A percentile compares a stretch with the other conserved stretches of the same genome.
These are phyloP conservation scores for Scedosporium aurantiacum DNA, from an alignment of 2,329 filamentous ascomycete species.

Conservation along the genomic window DNA sequence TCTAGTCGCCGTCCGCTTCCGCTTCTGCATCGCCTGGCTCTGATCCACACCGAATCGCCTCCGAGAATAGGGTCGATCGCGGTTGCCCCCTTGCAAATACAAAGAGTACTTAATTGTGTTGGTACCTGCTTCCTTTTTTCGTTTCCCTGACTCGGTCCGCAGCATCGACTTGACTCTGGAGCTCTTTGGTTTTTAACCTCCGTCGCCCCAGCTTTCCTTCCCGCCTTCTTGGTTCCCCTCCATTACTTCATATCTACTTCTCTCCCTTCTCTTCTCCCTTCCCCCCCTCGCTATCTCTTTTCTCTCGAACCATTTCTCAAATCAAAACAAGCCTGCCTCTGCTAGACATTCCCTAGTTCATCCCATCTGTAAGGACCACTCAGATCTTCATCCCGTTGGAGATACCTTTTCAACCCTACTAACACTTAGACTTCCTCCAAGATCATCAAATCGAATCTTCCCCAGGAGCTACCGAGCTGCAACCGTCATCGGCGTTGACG, in stretches of 20 bases:
- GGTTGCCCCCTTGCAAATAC: too few species aligned
- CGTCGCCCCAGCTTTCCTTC: not conserved
- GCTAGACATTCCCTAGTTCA: not conserved
- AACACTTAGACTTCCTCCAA: not conserved
- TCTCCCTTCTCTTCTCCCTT: not conserved
- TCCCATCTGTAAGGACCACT: not conserved
- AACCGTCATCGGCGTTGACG: not conserved
- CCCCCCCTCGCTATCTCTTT: not conserved
- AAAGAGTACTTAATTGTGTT: not conserved
- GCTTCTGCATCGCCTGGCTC: not conserved
- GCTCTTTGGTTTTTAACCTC: not conserved
- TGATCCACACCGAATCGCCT: too few species aligned
- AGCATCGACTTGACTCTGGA: not conserved
- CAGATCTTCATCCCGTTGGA: not conserved
- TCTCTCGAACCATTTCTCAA: not conserved
- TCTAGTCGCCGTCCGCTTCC: too few species aligned
- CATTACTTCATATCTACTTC: not conserved
- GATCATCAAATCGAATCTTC: not conserved
- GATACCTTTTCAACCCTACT: not conserved
- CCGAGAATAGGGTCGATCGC: too few species aligned
- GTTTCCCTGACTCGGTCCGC: too few species aligned
- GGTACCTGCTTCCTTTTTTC: not conserved
- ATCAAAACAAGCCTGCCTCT: too few species aligned
- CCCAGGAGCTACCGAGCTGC: not conserved
- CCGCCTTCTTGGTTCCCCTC: not conserved